phyloP scores from a whole-genome alignment of 257 asterid genomes.

The Penstemon barbatus region DNA sequence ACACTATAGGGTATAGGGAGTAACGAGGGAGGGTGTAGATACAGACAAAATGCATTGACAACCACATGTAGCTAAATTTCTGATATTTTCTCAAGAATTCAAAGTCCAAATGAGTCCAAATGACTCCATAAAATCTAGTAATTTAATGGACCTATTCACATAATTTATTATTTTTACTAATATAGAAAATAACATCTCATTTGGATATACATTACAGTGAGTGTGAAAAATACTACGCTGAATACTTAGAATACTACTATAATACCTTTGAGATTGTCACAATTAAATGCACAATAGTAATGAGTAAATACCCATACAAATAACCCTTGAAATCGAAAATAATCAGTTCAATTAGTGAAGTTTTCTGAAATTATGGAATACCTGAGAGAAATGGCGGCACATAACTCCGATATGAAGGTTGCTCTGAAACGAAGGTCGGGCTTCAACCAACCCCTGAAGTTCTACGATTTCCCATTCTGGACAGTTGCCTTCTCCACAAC shows the following conservation, averaged over 20 bases:
- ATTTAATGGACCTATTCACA: no score
- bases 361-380: slow-evolving; percentile 11
- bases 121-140: slow-evolving; percentile 26
- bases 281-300: no score
- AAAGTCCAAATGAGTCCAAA: slow-evolving; percentile 22
- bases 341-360: no score
- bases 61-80: slow-evolving; percentile 48
- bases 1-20: no score
- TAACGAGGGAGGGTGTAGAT: slow-evolving; percentile 24
- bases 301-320: no score
- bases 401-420: slow-evolving; percentile 80
- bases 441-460: slow-evolving; percentile 85
- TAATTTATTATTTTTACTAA: no score
- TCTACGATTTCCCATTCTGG: slow-evolving; percentile 93
- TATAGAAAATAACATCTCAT: no score
- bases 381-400: slow-evolving; percentile 92
- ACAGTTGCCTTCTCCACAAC: slow-evolving; percentile 78
- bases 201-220: no score
- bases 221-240: no score
- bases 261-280: no score
- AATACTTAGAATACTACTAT: no score
- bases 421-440: slow-evolving; percentile 61
- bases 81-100: slow-evolving; percentile 16
- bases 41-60: slow-evolving; percentile 40
- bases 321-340: no score